Base-by-base conservation (phyloP, 371 early-diverging fungal genomes). In the Blakeslea trispora region DNA sequence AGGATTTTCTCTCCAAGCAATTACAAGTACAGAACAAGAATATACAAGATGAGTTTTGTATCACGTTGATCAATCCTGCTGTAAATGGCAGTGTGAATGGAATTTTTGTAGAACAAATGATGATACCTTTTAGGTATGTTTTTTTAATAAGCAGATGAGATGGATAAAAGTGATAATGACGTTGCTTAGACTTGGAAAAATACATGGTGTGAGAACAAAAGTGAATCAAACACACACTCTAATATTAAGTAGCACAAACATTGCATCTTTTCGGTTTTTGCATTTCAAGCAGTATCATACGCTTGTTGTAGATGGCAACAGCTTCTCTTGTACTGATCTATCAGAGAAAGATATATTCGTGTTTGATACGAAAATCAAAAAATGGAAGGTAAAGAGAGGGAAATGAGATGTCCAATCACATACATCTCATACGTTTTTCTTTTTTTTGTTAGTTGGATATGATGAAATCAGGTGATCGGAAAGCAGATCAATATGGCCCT, bases 61-160 rank as follows among this genome's bases (percentile, higher is more conserved):
- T 90, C 24, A 77, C 75, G 0, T 66, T 83, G 0, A 57, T 85
- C 23, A 90, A 88, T 54, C 90, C 90, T 7, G 86, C 83, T 7
- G 69, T 76, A 23, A 79, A 75, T 59, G 88, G 87, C 15, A 72
- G 81, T 21, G 81, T 78, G 32, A 75, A 77, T 14, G 87, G 88
- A 0, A 79, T 90, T 42, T 64, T 68, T 10, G 74, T 90, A 45
- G 77, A 88, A 43, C 89, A 90, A 50, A 63, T 88, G 34, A 62
- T 52, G 28, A 76, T 82, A 23, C 87, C 90, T 0, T 87, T 69
- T 64, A 67, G 86, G 84, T 82, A 61, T 28, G 7, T 3, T 28
- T 28, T 7, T 55, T 18, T 40, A 39, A 43, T 15, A 50, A 50
- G 50, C 2, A 21, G 31, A 19, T 49, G 52, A 23, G 34, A 37